Base-by-base conservation (phyloP, 2,329 filamentous ascomycete genomes). In the Sarocladiaceae sp. region DNA sequence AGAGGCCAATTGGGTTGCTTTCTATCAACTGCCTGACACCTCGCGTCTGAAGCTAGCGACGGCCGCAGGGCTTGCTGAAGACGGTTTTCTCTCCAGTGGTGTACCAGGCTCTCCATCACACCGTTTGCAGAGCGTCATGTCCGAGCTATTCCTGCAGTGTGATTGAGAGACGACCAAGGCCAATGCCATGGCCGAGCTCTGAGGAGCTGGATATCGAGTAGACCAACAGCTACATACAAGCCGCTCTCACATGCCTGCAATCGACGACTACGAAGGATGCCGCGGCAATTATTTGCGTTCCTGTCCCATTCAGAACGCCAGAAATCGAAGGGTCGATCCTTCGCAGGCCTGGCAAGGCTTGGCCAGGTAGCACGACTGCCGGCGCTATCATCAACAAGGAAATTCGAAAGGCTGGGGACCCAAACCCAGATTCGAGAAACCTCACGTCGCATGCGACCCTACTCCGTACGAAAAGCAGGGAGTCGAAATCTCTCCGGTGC, bases 401-500 rank as follows among this genome's bases (percentile, higher is more conserved):
- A n/a, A n/a, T n/a, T 23, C 20, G 20, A 21, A 39, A 41, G 37
- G 19, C 26, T 41, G 37, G 20, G 19, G 19, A 41, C 23, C 20
- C 23, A n/a, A n/a, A n/a, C n/a, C n/a, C n/a, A n/a, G n/a, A n/a
- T 24, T 29, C 12, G n/a, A 29, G n/a, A 41, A 41, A 41, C 23
- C n/a, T n/a, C n/a, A 41, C 23, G 37, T 19, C 7, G n/a, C 37
- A 41, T 41, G 37, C 15, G 29, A 41, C 37, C 21, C 37, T 41
- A n/a, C n/a, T n/a, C n/a, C n/a, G n/a, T n/a, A 15, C 5, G 37
- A 15, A 13, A 13, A 35, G n/a, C 34, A 39, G 34, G 34, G 21
- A 5, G 23, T 41, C 20, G 24, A 41, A 41, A 27, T 41, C 37
- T 41, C 37, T 41, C 37, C 37, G 37, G 24, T 27, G 37, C 37